Percentiles rank a stretch among this genome's conserved stretches.
These are phyloP conservation scores for Lodderomyces elongisporus DNA, from an alignment of 1,139 yeast species.

Conservation along the genomic window DNA sequence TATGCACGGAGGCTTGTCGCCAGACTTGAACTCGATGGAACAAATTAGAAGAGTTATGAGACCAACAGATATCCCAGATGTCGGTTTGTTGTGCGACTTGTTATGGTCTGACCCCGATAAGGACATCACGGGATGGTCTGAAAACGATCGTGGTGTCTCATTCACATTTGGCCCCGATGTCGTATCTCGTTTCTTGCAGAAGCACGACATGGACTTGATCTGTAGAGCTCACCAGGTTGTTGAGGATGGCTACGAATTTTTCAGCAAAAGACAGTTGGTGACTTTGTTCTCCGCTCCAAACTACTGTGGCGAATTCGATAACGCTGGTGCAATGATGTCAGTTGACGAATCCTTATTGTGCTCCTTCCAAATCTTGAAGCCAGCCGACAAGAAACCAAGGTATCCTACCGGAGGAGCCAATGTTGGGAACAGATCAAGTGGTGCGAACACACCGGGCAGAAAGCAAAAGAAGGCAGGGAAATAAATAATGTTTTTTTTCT, in stretches of 20 bases:
- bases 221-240: constrained; percentile 99
- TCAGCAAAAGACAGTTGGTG: constrained; percentile 90
- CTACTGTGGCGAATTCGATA: constrained; percentile 97
- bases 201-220: constrained; percentile 94
- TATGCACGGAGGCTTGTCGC: constrained; percentile 98
- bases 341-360: constrained; percentile 94
- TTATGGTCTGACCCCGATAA: constrained; percentile 98
- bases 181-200: constrained; percentile 87
- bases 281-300: constrained; percentile 95
- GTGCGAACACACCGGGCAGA: constrained; percentile 56
- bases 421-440: constrained; percentile 41
- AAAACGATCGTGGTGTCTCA: constrained; percentile 96
- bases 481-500: too few relatives aligned
- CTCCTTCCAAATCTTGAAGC: constrained; percentile 95
- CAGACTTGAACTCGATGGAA: constrained; percentile 95
- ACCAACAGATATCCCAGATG: constrained; percentile 98
- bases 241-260: constrained; percentile 97
- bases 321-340: constrained; percentile 99
- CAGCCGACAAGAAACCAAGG: constrained; percentile 86
- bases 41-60: constrained; percentile 98
- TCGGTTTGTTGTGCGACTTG: constrained; percentile 89
- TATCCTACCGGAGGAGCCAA: constrained; percentile 32
- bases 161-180: constrained; percentile 98
- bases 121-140: constrained; percentile 97
- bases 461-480: constrained; percentile 63